phyloP scores from a whole-genome alignment of 2,329 filamentous ascomycete genomes.

The Trichophyton mentagrophytes region DNA sequence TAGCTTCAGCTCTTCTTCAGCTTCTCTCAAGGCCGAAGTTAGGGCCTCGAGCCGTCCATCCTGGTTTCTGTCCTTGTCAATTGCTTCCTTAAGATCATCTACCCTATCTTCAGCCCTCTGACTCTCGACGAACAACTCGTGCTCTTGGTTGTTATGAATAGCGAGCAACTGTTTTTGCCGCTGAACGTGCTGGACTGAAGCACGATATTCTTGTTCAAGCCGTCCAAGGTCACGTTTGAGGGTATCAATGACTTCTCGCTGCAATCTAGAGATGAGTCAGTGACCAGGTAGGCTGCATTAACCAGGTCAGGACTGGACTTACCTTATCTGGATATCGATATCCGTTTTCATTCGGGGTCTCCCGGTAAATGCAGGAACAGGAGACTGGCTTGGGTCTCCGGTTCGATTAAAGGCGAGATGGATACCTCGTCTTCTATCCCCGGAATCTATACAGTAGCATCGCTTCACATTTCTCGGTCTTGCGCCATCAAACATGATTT shows the following conservation, averaged over 20 bases:
- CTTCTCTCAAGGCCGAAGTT: conserved; percentile 46
- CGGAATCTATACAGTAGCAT: conserved; percentile 51
- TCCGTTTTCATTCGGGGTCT: conserved; percentile 69
- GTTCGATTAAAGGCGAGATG: conserved; percentile 42
- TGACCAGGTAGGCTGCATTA: neutral
- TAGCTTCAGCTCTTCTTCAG: conserved; percentile 35
- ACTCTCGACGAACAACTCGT: conserved; percentile 41
- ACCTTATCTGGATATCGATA: conserved; percentile 52
- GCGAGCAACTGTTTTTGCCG: conserved; percentile 38
- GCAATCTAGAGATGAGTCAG: conserved; percentile 22
- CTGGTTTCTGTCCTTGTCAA: conserved; percentile 45
- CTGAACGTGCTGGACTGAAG: conserved; percentile 38
- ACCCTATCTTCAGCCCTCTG: conserved; percentile 51
- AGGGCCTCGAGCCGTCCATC: conserved; percentile 53
- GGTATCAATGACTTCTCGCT: conserved; percentile 38
- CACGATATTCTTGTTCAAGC: conserved; percentile 38
- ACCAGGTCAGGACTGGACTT: conserved; percentile 8
- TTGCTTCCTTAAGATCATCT: conserved; percentile 53
- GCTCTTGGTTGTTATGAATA: conserved; percentile 37
- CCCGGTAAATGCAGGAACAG: conserved; percentile 41
- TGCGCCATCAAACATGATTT: conserved; percentile 52
- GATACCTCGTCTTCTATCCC: conserved; percentile 50
- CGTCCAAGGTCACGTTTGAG: conserved; percentile 44
- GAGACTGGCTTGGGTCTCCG: conserved; percentile 39
- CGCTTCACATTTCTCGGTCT: conserved; percentile 58